phyloP scores from a whole-genome alignment of 2,329 filamentous ascomycete genomes.

The Penicillium crustosum region DNA sequence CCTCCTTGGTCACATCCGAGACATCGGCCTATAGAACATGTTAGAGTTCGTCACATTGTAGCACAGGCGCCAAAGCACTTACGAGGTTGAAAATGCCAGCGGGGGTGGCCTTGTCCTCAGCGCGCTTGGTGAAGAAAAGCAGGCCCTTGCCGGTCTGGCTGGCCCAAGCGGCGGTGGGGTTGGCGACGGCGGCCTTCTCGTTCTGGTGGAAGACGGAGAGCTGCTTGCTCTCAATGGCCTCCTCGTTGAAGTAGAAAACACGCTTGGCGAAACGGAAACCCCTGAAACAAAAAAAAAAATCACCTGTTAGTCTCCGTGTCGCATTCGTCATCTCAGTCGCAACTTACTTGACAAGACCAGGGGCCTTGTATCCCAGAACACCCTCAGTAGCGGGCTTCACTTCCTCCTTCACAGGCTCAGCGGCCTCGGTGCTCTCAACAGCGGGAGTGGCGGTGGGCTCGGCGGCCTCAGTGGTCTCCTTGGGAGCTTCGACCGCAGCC shows the following conservation, averaged over 20 bases:
- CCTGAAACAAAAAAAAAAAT: conserved; percentile 53
- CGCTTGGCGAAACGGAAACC: conserved; percentile 89
- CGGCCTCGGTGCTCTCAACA: conserved; percentile 15
- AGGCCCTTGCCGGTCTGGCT: conserved; percentile 93
- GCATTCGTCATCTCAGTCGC: neutral
- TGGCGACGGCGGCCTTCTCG: conserved; percentile 79
- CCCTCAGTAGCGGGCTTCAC: conserved; percentile 77
- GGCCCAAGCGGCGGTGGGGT: conserved; percentile 84
- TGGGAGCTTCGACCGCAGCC: conserved; percentile 11
- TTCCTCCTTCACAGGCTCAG: conserved; percentile 40
- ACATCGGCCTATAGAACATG: conserved; percentile 57
- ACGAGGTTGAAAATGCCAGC: conserved; percentile 83
- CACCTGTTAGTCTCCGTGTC: conserved; percentile 6
- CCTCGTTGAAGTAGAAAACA: conserved; percentile 82
- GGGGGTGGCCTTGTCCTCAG: conserved; percentile 76
- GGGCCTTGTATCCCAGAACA: conserved; percentile 83
- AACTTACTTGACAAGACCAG: conserved; percentile 84
- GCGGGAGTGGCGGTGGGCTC: conserved; percentile 12
- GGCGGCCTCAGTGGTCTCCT: conserved; percentile 16
- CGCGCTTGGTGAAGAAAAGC: conserved; percentile 84
- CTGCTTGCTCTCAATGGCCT: conserved; percentile 71
- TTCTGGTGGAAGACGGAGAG: conserved; percentile 76
- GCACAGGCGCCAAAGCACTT: conserved; percentile 39
- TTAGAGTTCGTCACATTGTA: conserved; percentile 30
- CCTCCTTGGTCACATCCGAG: conserved; percentile 72